These are phyloP conservation scores for Sparassis latifolia DNA, from an alignment of 1,284 basidiomycete species.

Conservation along the genomic window DNA sequence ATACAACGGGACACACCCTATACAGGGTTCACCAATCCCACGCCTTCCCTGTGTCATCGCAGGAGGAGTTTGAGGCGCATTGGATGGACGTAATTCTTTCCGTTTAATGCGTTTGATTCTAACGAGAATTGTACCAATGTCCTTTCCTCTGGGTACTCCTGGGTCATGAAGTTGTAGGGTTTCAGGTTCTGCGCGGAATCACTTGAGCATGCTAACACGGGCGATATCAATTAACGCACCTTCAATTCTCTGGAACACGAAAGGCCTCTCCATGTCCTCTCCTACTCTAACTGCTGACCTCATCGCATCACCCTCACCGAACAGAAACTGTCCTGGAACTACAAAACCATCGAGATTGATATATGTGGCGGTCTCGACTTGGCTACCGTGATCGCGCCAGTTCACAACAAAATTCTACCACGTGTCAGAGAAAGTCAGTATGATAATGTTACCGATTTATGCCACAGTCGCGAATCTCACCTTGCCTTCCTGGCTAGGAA, in stretches of 20 bases:
- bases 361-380: slow-evolving; percentile 45
- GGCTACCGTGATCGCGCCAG: slow-evolving; percentile 54
- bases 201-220: not conserved
- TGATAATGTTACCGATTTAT: not conserved
- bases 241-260: slow-evolving; percentile 42
- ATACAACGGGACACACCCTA: slow-evolving; percentile 8
- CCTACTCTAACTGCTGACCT: slow-evolving; percentile 42
- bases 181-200: not conserved
- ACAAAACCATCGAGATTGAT: slow-evolving; percentile 52
- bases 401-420: slow-evolving; percentile 47
- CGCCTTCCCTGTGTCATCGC: slow-evolving; percentile 11
- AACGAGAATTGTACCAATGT: slow-evolving; percentile 46
- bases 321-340: slow-evolving; percentile 54
- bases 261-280: slow-evolving; percentile 44
- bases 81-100: slow-evolving; percentile 18
- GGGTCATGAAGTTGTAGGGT: not conserved
- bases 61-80: slow-evolving; percentile 14
- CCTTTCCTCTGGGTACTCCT: slow-evolving; percentile 19
- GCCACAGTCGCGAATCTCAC: slow-evolving; percentile 24
- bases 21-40: slow-evolving; percentile 12
- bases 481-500: slow-evolving; percentile 50
- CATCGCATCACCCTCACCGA: slow-evolving; percentile 42
- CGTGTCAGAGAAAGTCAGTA: not conserved
- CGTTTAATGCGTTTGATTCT: slow-evolving; percentile 47
- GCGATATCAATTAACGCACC: slow-evolving; percentile 14